Conservation (phyloP, 306 rosid genomes). For the Betula pendula region DNA sequence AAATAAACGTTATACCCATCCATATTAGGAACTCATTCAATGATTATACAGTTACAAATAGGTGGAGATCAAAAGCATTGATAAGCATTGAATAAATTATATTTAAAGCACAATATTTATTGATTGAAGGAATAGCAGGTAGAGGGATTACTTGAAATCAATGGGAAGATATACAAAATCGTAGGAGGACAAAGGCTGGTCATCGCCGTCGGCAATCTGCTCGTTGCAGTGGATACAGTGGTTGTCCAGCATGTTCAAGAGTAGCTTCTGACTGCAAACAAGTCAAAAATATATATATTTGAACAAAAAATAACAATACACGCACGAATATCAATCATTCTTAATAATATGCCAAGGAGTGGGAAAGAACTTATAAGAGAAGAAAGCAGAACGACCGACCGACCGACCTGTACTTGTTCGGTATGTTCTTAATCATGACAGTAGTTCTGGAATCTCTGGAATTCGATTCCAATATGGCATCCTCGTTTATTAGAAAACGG, state of each 20-base stretch:
- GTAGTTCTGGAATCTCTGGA: slow-evolving; percentile 73
- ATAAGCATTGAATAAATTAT: background rate
- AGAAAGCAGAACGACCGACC: background rate
- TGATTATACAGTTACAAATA: too few species aligned
- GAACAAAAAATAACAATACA: background rate
- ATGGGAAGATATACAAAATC: slow-evolving; percentile 95
- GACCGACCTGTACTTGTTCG: slow-evolving; percentile 88
- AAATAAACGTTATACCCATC: too few species aligned
- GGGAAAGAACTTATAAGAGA: background rate
- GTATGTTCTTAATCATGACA: slow-evolving; percentile 94
- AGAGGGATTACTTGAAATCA: slow-evolving; percentile 73
- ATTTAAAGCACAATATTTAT: background rate
- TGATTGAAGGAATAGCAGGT: background rate
- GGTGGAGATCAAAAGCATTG: too few species aligned
- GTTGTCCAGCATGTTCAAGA: slow-evolving; percentile 89
- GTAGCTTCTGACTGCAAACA: slow-evolving; percentile 71
- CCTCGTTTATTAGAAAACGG: slow-evolving; percentile 64
- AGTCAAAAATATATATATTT: background rate
- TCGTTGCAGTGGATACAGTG: slow-evolving; percentile 93
- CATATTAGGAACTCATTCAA: too few species aligned
- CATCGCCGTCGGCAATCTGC: slow-evolving; percentile 50
- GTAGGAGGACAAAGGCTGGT: slow-evolving; percentile 70
- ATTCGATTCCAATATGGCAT: slow-evolving; percentile 42
- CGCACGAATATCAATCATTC: background rate
- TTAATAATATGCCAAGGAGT: background rate